Percentiles rank a stretch among this genome's conserved stretches.
Evolutionary conservation across 495 filamentous ascomycete species (phyloP).

Genomic region (Aspergillus haitiensis): DNA sequence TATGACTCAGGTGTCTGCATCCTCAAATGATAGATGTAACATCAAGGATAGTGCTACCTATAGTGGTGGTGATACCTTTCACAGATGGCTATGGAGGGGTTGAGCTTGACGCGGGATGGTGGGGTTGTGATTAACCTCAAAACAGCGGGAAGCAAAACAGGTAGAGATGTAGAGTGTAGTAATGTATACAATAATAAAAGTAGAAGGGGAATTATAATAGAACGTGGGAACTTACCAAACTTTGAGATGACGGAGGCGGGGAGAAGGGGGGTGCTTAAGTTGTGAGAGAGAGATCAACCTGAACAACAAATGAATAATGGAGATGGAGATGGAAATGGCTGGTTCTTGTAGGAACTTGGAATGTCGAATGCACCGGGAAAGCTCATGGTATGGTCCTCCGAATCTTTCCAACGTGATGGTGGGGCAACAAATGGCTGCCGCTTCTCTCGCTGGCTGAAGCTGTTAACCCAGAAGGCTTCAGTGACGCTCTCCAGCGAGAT

Average conservation of each 20-base stretch:
- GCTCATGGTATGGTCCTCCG: conserved; percentile 36
- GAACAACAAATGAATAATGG: conserved; percentile 18
- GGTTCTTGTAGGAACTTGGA: conserved; percentile 31
- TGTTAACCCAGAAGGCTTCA: conserved; percentile 25
- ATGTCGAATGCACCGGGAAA: conserved; percentile 28
- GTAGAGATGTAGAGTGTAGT: not conserved
- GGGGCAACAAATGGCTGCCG: conserved; percentile 31
- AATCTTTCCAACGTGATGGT: conserved; percentile 47
- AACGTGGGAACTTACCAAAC: conserved; percentile 23
- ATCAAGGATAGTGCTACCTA: conserved; percentile 23
- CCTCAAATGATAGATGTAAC: conserved; percentile 10
- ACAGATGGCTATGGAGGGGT: conserved; percentile 14
- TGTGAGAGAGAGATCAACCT: conserved; percentile 19
- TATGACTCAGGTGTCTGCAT: conserved; percentile 1
- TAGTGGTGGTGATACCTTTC: conserved; percentile 8
- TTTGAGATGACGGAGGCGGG: conserved; percentile 11
- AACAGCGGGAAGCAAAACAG: not conserved
- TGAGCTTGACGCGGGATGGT: conserved; percentile 25
- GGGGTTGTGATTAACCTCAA: conserved; percentile 21
- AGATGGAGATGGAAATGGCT: conserved; percentile 26
- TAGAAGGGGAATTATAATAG: conserved; percentile 25
- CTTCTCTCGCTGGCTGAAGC: conserved; percentile 34
- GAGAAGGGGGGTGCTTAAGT: conserved; percentile 20
- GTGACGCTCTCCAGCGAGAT: conserved; percentile 42
- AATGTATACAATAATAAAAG: not conserved